Percentiles rank a stretch among this genome's conserved stretches.
Conservation (phyloP, 2,329 filamentous ascomycete species). For the Mycosphaerelloides madeirae region DNA sequence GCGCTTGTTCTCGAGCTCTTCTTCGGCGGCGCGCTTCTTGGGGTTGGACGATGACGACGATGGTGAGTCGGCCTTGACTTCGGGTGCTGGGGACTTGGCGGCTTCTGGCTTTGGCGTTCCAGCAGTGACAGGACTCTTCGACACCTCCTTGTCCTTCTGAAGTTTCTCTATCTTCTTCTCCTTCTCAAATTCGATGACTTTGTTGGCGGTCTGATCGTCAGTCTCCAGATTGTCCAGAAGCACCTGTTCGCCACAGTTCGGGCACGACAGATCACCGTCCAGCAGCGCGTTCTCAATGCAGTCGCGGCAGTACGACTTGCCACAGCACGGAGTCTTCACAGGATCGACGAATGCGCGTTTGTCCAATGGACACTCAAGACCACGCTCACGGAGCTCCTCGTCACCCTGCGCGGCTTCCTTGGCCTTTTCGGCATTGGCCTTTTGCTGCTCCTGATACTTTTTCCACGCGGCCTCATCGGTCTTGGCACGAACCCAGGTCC, state of each 20-base stretch:
- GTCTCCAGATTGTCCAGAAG: constrained; percentile 83
- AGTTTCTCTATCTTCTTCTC: constrained; percentile 46
- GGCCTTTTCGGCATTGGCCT: constrained; percentile 70
- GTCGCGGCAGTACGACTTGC: constrained; percentile 97
- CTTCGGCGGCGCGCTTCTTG: constrained; percentile 81
- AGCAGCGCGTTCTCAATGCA: constrained; percentile 99
- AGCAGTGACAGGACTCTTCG: constrained; percentile 33
- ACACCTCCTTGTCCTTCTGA: constrained; percentile 41
- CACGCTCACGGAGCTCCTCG: constrained; percentile 82
- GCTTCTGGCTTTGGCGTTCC: constrained; percentile 16
- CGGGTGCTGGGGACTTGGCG: constrained; percentile 17
- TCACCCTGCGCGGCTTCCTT: constrained; percentile 73
- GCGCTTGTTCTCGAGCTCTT: constrained; percentile 49
- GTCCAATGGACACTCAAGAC: constrained; percentile 91
- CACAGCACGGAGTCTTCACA: constrained; percentile 98
- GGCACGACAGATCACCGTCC: constrained; percentile 96
- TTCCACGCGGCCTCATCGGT: constrained; percentile 96
- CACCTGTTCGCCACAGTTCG: constrained; percentile 84
- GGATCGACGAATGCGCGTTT: constrained; percentile 97
- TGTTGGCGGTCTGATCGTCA: constrained; percentile 82
- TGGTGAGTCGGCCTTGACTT: constrained; percentile 29
- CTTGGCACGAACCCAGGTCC: constrained; percentile 94
- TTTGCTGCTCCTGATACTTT: constrained; percentile 90
- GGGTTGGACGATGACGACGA: constrained; percentile 37
- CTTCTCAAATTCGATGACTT: constrained; percentile 69